phyloP scores from a whole-genome alignment of 768 basidiomycete species.

The Pisolithus sp. region DNA sequence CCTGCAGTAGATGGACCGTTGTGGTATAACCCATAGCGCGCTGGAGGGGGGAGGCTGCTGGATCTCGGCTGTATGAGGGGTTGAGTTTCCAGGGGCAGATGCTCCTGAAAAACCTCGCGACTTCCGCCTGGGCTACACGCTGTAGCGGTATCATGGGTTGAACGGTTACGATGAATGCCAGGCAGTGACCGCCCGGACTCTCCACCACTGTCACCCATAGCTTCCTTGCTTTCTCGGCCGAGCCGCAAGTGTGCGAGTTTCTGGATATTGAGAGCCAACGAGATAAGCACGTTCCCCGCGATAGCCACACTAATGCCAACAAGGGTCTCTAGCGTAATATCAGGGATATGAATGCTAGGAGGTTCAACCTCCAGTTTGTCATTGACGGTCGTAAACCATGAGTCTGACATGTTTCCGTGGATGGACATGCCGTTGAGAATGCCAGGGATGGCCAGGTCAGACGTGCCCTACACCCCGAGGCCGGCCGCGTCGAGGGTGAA shows the following conservation, averaged over 20 bases:
- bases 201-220: constrained; percentile 11
- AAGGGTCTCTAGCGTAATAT: constrained; percentile 47
- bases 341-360: constrained; percentile 41
- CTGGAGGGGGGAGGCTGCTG: constrained; percentile 10
- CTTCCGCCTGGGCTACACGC: constrained; percentile 1
- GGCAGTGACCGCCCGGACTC: constrained; percentile 6
- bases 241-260: constrained; percentile 82
- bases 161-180: not conserved
- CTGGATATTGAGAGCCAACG: constrained; percentile 86
- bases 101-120: constrained; percentile 9
- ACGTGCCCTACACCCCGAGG: not conserved
- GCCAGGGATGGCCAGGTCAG: not conserved
- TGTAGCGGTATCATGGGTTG: not conserved
- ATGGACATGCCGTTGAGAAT: not conserved
- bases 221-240: constrained; percentile 32
- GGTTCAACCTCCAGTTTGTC: constrained; percentile 3
- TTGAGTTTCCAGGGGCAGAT: constrained; percentile 18
- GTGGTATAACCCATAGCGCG: constrained; percentile 14
- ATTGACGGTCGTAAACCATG: constrained; percentile 6
- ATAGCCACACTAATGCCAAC: constrained; percentile 83
- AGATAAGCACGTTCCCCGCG: constrained; percentile 81
- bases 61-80: constrained; percentile 25
- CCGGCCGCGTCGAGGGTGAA: not conserved
- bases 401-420: not conserved
- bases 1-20: constrained; percentile 3